These are phyloP conservation scores for Penicillium verhagenii DNA, from an alignment of 495 filamentous ascomycete genomes.

Conservation along the genomic window DNA sequence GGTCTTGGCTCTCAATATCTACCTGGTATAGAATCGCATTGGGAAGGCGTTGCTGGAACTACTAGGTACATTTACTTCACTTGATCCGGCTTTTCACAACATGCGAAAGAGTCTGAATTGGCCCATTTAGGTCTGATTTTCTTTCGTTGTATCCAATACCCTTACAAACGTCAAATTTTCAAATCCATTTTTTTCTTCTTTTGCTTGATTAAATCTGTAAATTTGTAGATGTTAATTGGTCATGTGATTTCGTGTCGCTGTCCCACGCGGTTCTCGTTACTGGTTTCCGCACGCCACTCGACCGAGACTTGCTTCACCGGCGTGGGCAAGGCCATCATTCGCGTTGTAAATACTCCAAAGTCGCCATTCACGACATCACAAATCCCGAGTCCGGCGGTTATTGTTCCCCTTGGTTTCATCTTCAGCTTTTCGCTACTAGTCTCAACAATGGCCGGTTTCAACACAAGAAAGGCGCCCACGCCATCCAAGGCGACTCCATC, in stretches of 20 bases:
- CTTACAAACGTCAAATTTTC: slow-evolving; percentile 12
- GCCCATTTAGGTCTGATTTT: slow-evolving; percentile 3
- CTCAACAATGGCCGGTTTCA: slow-evolving; percentile 22
- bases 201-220: not conserved
- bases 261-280: slow-evolving; percentile 18
- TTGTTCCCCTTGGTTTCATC: not conserved
- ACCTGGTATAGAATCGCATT: not conserved
- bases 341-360: slow-evolving; percentile 9
- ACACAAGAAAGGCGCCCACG: slow-evolving; percentile 28
- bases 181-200: not conserved
- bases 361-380: not conserved
- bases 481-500: slow-evolving; percentile 25
- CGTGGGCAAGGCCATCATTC: not conserved
- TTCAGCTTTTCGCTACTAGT: too few relatives aligned
- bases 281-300: slow-evolving; percentile 1
- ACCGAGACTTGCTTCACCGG: not conserved
- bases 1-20: not conserved
- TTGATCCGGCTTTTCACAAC: not conserved
- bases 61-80: not conserved
- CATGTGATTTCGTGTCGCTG: slow-evolving; percentile 45
- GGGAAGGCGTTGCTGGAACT: not conserved
- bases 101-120: not conserved
- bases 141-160: slow-evolving; percentile 11
- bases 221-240: not conserved
- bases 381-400: not conserved